Base-by-base conservation (phyloP, 768 basidiomycete genomes). In the Leucocoprinus leucothites region DNA sequence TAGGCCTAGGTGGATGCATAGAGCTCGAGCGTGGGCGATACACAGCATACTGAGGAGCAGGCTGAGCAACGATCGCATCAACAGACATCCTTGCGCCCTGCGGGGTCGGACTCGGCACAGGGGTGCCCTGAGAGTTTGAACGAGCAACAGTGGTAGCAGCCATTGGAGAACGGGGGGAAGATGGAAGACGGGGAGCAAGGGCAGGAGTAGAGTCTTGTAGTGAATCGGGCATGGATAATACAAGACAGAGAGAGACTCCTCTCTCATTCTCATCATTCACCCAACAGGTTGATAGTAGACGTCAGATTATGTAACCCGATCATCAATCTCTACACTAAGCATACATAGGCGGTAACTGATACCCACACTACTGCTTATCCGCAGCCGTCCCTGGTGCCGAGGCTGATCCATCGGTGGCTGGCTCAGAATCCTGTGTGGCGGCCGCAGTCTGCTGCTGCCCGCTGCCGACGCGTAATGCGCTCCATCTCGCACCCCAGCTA, bases 401-500 rank as follows among this genome's bases (percentile, higher is more conserved):
- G 11, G 31, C 31, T 11, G 31, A n/a, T n/a, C n/a, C n/a, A n/a
- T n/a, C n/a, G n/a, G n/a, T n/a, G n/a, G n/a, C n/a, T n/a, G n/a
- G n/a, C n/a, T n/a, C n/a, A n/a, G n/a, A 31, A 31, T 31, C 31
- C 31, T 31, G 31, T 31, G 31, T 31, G 31, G 31, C 31, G 6
- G 31, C 31, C 31, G 31, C 34, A 31, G 11, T 13, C 36, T 25
- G 24, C 22, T 36, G 19, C 49, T 38, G 21, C 6, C 13, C 52
- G 18, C 54, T 19, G n/a, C 54, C 48, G 2, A 31, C 54, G 24
- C 18, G 42, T 11, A 54, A 11, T 8, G 78, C 76, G 49, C 80
- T 79, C 82, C 87, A 82, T 59, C 77, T 78, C 38, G 81, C 80
- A 6, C 84, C 86, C 87, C 87, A 90, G 56, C 85, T 86, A 44